Evolutionary conservation across 148 eudicot genomes (phyloP), one percentile per base, ranked within the genome.

Genomic region (Dianthus caryophyllus): DNA sequence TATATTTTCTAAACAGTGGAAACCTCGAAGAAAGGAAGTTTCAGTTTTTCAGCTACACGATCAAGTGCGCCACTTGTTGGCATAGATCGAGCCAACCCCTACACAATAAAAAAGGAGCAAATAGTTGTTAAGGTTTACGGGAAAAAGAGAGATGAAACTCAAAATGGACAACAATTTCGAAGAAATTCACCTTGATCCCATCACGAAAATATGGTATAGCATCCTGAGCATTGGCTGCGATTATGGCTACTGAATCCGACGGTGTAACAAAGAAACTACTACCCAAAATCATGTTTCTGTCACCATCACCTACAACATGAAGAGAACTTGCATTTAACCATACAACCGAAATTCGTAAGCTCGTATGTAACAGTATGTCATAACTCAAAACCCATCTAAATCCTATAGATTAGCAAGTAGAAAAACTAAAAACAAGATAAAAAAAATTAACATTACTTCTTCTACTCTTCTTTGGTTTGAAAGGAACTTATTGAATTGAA

Each of bases 21-120:
- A 60, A 90, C 99, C 99, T 95, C 99, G 75, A 86, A 95, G 50
- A 95, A 95, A 1, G 93, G 93, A 77, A 95, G 97, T 59, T 80
- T 77, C 67, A 95, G 73, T 64, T 88, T 86, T 76, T 84, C 80
- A 70, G 96, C 97, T 70, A 95, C 99, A 66, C 96, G 94, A 71
- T 95, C 99, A 71, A 95, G 91, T 74, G 99, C 97, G 72, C 97
- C 97, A 81, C 99, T 95, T 71, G 99, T 95, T 54, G 97, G 99
- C 99, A 95, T 95, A 51, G 99, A 95, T 76, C 99, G 81, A 46
- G 99, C 99, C 74, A 95, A 87, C 74, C 99, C 99, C 99, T 95
- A 68, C 69, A 79, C 61, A 68, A 56, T 64, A 46, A 18, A 55
- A 67, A 26, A 46, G 30, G 1, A 25, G 20, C 13, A 29, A 50